A percentile compares a stretch with the other conserved stretches of the same genome.
Conservation (phyloP, 306 rosid genomes). For the Biancaea sappan region DNA sequence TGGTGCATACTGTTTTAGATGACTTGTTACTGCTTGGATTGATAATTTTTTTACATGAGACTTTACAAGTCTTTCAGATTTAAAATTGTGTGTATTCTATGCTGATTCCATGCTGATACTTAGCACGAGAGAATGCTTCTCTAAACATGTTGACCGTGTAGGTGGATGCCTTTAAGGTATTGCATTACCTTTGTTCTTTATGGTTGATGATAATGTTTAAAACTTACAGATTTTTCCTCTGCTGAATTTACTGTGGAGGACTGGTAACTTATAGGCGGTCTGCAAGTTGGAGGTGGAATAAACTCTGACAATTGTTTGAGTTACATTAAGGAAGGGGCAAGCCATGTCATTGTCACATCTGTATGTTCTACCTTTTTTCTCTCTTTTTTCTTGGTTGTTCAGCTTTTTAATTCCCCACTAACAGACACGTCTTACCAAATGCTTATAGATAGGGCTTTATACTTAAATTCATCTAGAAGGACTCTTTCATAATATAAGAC, state of each 20-base stretch:
- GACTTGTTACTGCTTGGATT: neutral
- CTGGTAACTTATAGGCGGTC: slow-evolving; percentile 67
- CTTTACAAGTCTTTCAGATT: neutral
- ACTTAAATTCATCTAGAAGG: slow-evolving; percentile 12
- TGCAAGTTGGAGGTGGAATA: slow-evolving; percentile 98
- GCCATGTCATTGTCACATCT: slow-evolving; percentile 95
- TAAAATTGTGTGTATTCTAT: neutral
- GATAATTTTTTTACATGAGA: neutral
- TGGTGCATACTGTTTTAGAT: neutral
- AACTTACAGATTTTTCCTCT: slow-evolving; percentile 64
- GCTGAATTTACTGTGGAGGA: slow-evolving; percentile 69
- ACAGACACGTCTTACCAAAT: neutral
- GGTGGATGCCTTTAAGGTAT: slow-evolving; percentile 14
- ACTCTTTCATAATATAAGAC: neutral
- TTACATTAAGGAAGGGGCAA: slow-evolving; percentile 89
- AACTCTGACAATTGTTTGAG: slow-evolving; percentile 77
- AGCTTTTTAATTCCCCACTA: neutral
- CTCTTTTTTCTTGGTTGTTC: slow-evolving; percentile 3
- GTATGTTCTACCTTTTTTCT: slow-evolving; percentile 45
- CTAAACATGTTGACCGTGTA: neutral
- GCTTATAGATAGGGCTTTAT: neutral
- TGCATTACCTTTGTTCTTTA: slow-evolving; percentile 21
- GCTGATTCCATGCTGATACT: neutral
- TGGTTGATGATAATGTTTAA: slow-evolving; percentile 51
- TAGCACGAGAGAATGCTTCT: neutral